Conservation (phyloP, 176 grass and related monocot genomes). For the Poa pratensis region DNA sequence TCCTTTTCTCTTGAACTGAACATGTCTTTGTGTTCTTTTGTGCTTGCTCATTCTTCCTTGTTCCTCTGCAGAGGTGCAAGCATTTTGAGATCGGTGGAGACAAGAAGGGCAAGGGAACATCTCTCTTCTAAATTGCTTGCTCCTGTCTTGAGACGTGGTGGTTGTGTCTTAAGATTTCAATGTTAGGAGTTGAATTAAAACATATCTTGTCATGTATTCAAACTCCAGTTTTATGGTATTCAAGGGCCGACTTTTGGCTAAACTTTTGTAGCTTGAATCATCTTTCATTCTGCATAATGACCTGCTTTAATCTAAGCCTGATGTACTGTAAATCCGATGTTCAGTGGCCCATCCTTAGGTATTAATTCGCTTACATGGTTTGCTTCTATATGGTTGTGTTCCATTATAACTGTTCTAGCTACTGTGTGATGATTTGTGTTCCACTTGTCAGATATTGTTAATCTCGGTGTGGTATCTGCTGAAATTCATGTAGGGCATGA, state of each 20-base stretch:
- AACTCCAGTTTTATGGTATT: conserved; percentile 27
- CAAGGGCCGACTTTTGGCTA: conserved; percentile 16
- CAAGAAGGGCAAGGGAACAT: conserved; percentile 98
- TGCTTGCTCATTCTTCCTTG: neutral
- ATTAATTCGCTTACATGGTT: too few species aligned
- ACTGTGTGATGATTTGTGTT: too few species aligned
- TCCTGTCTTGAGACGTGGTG: conserved; percentile 23
- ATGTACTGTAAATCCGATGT: too few species aligned
- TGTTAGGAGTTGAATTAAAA: conserved; percentile 41
- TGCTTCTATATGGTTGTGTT: too few species aligned
- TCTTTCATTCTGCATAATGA: too few species aligned
- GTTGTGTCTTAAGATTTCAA: neutral
- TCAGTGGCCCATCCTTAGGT: too few species aligned
- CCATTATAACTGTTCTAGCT: too few species aligned
- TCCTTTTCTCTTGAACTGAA: neutral
- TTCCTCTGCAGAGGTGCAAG: conserved; percentile 73
- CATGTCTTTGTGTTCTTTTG: neutral
- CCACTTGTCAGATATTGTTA: too few species aligned
- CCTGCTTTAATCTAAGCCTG: too few species aligned
- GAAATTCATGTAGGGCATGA: too few species aligned
- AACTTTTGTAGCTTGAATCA: conserved; percentile 29
- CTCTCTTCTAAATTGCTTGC: conserved; percentile 66
- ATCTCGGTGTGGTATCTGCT: too few species aligned
- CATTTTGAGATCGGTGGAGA: conserved; percentile 97
- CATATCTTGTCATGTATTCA: conserved; percentile 29